These are phyloP conservation scores for Zarea fungicola DNA, from an alignment of 2,329 filamentous ascomycete species.

Conservation along the genomic window DNA sequence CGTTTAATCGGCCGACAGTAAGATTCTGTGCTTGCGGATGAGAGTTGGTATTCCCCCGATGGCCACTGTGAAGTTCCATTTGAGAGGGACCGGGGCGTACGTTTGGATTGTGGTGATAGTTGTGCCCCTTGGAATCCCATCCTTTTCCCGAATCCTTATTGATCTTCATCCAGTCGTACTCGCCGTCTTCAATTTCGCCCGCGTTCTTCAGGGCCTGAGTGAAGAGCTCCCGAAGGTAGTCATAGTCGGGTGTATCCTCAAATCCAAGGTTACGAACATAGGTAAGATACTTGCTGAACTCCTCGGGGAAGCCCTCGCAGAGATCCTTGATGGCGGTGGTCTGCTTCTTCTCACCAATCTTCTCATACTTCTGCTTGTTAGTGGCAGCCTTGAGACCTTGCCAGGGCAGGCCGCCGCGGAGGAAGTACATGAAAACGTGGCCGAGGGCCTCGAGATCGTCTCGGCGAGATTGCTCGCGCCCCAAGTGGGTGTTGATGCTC, in stretches of 20 bases:
- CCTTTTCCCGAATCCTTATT: constrained; percentile 79
- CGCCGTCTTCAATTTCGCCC: constrained; percentile 92
- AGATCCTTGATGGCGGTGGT: constrained; percentile 95
- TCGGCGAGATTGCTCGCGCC: constrained; percentile 89
- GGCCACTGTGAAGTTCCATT: constrained; percentile 74
- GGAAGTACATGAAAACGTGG: constrained; percentile 71
- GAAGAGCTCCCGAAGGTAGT: constrained; percentile 93
- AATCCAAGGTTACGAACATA: constrained; percentile 98
- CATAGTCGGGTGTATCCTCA: constrained; percentile 97
- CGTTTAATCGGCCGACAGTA: constrained; percentile 87
- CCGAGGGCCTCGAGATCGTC: constrained; percentile 89
- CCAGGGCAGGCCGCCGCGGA: constrained; percentile 66
- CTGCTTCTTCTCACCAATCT: constrained; percentile 99
- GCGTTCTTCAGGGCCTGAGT: constrained; percentile 92
- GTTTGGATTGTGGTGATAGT: constrained; percentile 69
- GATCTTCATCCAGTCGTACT: constrained; percentile 99
- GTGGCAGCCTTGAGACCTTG: constrained; percentile 69
- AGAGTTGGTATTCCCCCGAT: constrained; percentile 60
- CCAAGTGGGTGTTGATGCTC: constrained; percentile 99
- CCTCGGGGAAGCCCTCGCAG: constrained; percentile 91
- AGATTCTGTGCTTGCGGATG: constrained; percentile 60
- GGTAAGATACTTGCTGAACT: constrained; percentile 95
- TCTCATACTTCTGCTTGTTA: constrained; percentile 98
- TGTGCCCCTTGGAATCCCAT: constrained; percentile 60
- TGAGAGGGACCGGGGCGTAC: constrained; percentile 74